Evolutionary conservation across 2,329 filamentous ascomycete species (phyloP), one percentile per base, ranked within the genome.

Genomic region (Diaporthe caulivora): DNA sequence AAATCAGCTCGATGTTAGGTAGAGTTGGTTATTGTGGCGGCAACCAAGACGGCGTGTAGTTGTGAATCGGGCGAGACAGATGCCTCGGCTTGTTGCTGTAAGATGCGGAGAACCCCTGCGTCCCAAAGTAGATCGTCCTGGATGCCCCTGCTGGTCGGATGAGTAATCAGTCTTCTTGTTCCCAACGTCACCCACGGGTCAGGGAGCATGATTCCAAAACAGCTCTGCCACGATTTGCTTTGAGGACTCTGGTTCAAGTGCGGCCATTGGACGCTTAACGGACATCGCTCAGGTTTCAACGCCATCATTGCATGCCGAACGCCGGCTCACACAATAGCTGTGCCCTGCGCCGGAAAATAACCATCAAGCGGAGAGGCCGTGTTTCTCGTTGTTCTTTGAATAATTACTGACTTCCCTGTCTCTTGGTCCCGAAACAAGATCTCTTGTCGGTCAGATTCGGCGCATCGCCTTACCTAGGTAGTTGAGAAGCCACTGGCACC

Each of bases 81-180:
- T 51, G 62, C 62, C 62, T 65, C 62, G 62, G 62, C 62, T 65
- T 31, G 31, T 51, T 47, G 44, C n/a, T 18, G 57, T 26, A 15
- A 15, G 31, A 62, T 65, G 62, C 47, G 62, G 62, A 65, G 62
- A 65, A 65, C 44, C 62, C 62, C 60, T 65, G 60, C 49, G 60
- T 26, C 51, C 29, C 40, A 18, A 4, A 37, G n/a, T 26, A 7
- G 4, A 18, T 44, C 15, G 13, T 13, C 37, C 37, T 10, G 37
- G 37, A 10, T 10, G 2, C 37, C 57, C 57, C 37, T 42, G 37
- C 57, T 21, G 15, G 57, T 29, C 18, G n/a, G 62, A 65, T 65
- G 62, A 65, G 44, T 65, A 65, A 65, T 37, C 44, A 44, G 0
- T 8, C 3, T 11, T 34, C 44, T 47, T 9, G 24, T 40, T 51